Base-by-base conservation (phyloP, 2,329 filamentous ascomycete species). In the Alternaria sp. region DNA sequence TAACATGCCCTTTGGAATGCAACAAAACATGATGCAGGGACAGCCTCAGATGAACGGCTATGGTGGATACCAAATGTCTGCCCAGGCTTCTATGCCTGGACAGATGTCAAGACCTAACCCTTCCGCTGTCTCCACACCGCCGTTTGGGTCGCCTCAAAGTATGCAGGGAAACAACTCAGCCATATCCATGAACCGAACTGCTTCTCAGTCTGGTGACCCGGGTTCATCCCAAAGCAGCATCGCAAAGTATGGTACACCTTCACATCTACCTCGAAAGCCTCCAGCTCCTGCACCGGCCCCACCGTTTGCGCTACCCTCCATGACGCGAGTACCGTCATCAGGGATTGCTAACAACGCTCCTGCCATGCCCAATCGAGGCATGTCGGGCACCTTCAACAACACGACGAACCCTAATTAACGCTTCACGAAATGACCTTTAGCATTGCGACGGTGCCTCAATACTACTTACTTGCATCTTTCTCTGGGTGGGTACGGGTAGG, bases 241-340 rank as follows among this genome's bases (percentile, higher is more conserved):
- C 57, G 84, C 85, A n/a, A 87, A 87, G 68, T 87, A 84, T 77
- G 86, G 85, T 28, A 84, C 85, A 30, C 84, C 85, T 6, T 78
- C 85, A 15, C 84, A 85, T 55, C 78, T 88, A 46, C 86, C 86
- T 50, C 82, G 85, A 10, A 87, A 87, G 70, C 86, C 86, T 37
- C 85, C 86, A 44, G 83, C 85, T 50, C 78, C 83, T 4, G 75
- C 63, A 14, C 64, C 64, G 21, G 65, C 75, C 11, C 80, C 75
- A 23, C 71, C 74, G 5, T 78, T 76, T 55, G 67, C 61, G 53
- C 64, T 74, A 14, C 59, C 68, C 28, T 53, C 70, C 4, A 65
- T 61, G 55, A 61, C 68, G 18, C 71, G 74, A 21, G 60, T 70
- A 43, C 66, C 71, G 15, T 59, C 63, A 21, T 59, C 69, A 20